Percentiles rank a stretch among this genome's conserved stretches.
Conservation (phyloP, 164 flowering plant species). For the Dillenia suffruticosa region DNA sequence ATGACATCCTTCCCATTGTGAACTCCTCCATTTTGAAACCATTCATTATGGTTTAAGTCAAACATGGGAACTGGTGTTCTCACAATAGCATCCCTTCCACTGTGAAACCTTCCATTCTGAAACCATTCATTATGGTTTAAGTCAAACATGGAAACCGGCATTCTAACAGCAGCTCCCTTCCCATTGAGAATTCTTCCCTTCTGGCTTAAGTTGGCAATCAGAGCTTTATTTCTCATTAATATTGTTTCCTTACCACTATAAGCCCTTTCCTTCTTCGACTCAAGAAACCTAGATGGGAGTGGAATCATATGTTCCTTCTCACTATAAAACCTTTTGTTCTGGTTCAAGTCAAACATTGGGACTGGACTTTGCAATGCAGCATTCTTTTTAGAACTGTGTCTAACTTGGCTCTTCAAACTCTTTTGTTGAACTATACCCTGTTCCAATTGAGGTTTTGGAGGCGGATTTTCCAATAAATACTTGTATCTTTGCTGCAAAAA, state of each 20-base stretch:
- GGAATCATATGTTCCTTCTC: no score
- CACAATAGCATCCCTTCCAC: no score
- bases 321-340: slow-evolving; percentile 4
- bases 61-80: no score
- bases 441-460: slow-evolving; percentile 11
- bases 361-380: background rate
- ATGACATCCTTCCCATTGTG: no score
- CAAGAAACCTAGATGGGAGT: no score
- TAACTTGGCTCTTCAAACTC: slow-evolving; percentile 5
- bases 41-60: no score
- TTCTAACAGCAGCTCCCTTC: slow-evolving; percentile 14
- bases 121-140: slow-evolving; percentile 6
- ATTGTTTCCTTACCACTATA: slow-evolving; percentile 13
- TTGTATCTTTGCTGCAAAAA: slow-evolving; percentile 55
- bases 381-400: slow-evolving; percentile 11
- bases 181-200: slow-evolving; percentile 12
- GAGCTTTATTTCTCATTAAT: slow-evolving; percentile 3
- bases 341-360: slow-evolving; percentile 12
- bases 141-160: slow-evolving; percentile 11
- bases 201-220: slow-evolving; percentile 24
- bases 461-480: slow-evolving; percentile 24
- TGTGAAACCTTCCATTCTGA: background rate
- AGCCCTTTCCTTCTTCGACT: slow-evolving; percentile 4
- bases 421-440: slow-evolving; percentile 14
- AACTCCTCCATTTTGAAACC: slow-evolving; percentile 8